Base-by-base conservation (phyloP, 2,329 filamentous ascomycete species). In the Aspergillus quadricinctus region DNA sequence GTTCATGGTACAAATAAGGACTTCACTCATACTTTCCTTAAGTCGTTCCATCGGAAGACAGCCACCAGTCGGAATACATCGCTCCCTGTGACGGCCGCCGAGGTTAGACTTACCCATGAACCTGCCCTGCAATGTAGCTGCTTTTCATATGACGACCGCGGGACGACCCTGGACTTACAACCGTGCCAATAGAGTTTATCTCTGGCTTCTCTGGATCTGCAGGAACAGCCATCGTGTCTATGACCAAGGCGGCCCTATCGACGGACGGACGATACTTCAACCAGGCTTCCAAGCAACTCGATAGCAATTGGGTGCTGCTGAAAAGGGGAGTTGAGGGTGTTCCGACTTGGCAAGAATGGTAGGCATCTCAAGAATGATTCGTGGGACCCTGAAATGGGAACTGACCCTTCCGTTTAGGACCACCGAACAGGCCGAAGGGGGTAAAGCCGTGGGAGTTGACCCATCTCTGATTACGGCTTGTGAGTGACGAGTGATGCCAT, bases 191-290 rank as follows among this genome's bases (percentile, higher is more conserved):
- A 80, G 90, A 88, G 71, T 97, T 88, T 69, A 96, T 99, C 65
- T 92, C 87, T 59, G 93, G 94, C 27, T 99, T 99, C 75, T 91
- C 90, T 57, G 94, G 94, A 54, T 99, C 94, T 9, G 93, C 94
- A 46, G 94, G 94, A 57, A 96, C 90, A 61, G 94, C 92, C 41
- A 88, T 99, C 51, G 82, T 99, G 55, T 94, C 92, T 2, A 83
- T 85, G 50, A 87, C 91, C 52, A 92, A 92, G 74, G 94, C 94
- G 17, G 90, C 91, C 14, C 79, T 99, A 56, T 91, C 94, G 11
- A 99, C 94, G 29, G 94, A 99, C 72, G 94, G 94, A 29, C 88
- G 94, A 63, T 99, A 99, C 76, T 99, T 97, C 81, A 97, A 96
- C 77, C 94, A 99, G 75, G 94, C 94, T 27, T 80, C 86, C 60